A percentile compares a stretch with the other conserved stretches of the same genome.
Evolutionary conservation across 129 eudicot species (phyloP).

Genomic region (Flaveria ramosissima): DNA sequence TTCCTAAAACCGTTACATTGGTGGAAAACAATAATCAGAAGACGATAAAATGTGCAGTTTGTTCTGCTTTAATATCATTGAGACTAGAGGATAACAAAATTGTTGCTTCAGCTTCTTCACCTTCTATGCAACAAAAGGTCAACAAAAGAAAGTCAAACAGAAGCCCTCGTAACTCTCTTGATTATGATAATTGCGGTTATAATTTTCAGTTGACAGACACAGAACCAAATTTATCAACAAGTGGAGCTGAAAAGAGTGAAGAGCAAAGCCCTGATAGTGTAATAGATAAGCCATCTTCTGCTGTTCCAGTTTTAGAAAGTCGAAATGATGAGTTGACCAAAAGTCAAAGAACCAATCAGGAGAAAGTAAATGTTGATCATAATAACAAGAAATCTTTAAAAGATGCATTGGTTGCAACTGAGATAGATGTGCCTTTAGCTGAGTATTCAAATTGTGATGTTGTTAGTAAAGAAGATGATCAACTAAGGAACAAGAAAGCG

Average conservation of each 20-base stretch:
- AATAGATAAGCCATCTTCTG: slow-evolving; percentile 26
- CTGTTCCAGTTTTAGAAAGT: slow-evolving; percentile 31
- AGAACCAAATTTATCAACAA: slow-evolving; percentile 32
- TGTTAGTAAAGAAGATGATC: slow-evolving; percentile 47
- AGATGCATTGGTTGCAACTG: slow-evolving; percentile 61
- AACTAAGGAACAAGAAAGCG: slow-evolving; percentile 41
- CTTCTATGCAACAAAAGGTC: slow-evolving; percentile 34
- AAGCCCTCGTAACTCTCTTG: slow-evolving; percentile 37
- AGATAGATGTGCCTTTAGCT: slow-evolving; percentile 55
- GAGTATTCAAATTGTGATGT: slow-evolving; percentile 44
- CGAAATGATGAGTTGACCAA: slow-evolving; percentile 41
- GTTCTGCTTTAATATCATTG: slow-evolving; percentile 53
- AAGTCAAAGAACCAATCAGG: slow-evolving; percentile 49
- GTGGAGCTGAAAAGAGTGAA: slow-evolving; percentile 45
- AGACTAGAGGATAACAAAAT: slow-evolving; percentile 45
- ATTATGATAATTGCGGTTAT: slow-evolving; percentile 43
- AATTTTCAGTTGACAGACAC: slow-evolving; percentile 40
- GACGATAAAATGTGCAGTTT: slow-evolving; percentile 61
- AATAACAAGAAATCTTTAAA: slow-evolving; percentile 47
- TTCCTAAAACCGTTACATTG: slow-evolving; percentile 45
- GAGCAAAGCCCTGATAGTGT: slow-evolving; percentile 49
- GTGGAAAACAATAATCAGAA: slow-evolving; percentile 34
- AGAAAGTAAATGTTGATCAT: slow-evolving; percentile 34
- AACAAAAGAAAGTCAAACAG: slow-evolving; percentile 34
- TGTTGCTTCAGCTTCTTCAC: slow-evolving; percentile 43